Evolutionary conservation across 2,329 filamentous ascomycete genomes (phyloP).

Genomic region (Rosellinia necatrix): DNA sequence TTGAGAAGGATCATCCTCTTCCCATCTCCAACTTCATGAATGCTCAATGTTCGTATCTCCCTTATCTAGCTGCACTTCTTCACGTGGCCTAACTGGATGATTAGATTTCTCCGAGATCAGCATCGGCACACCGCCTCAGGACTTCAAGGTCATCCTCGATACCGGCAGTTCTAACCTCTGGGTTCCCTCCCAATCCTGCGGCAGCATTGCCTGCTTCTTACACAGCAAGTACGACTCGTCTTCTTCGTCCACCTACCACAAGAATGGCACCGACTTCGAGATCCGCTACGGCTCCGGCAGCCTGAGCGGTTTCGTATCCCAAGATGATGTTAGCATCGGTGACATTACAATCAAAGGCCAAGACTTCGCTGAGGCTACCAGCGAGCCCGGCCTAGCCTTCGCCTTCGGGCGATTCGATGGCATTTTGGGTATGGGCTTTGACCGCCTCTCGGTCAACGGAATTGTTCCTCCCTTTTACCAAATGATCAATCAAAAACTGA

Average conservation of each 20-base stretch:
- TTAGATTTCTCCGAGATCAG: conserved; percentile 96
- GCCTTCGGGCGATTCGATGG: conserved; percentile 98
- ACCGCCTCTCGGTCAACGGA: conserved; percentile 95
- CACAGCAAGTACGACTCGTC: conserved; percentile 96
- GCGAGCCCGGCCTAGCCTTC: conserved; percentile 94
- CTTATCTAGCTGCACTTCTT: background rate
- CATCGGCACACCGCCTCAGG: conserved; percentile 88
- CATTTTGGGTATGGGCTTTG: conserved; percentile 91
- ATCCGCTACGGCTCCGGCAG: conserved; percentile 96
- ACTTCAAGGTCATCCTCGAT: conserved; percentile 98
- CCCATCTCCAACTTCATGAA: conserved; percentile 98
- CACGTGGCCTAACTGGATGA: conserved; percentile 1
- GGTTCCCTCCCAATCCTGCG: conserved; percentile 90
- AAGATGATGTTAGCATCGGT: conserved; percentile 84
- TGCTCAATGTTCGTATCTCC: conserved; percentile 81
- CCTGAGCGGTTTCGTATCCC: conserved; percentile 90
- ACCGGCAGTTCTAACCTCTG: conserved; percentile 99
- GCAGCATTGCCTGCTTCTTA: conserved; percentile 96
- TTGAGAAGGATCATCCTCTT: conserved; percentile 74
- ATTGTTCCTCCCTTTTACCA: conserved; percentile 97
- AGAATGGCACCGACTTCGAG: conserved; percentile 89
- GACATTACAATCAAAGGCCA: conserved; percentile 87
- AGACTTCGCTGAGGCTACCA: conserved; percentile 94
- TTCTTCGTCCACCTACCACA: conserved; percentile 86
- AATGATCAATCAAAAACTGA: conserved; percentile 84